phyloP scores from a whole-genome alignment of 805 yeast species.

The Saccharomyces eubayanus region DNA sequence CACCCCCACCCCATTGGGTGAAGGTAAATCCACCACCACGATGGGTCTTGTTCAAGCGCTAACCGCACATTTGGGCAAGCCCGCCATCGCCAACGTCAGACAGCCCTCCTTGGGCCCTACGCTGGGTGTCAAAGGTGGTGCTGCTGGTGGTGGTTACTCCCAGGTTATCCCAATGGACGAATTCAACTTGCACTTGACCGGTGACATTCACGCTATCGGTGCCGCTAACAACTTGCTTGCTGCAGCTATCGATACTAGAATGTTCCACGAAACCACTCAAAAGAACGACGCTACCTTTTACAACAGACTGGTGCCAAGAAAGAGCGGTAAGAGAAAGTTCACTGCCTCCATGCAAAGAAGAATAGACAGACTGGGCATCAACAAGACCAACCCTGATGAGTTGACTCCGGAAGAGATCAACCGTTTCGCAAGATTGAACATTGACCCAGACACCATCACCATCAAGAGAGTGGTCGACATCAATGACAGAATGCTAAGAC shows the following conservation, averaged over 20 bases:
- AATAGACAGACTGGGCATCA: constrained; percentile 58
- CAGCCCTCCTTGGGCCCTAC: constrained; percentile 89
- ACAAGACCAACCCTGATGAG: constrained; percentile 62
- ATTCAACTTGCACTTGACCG: constrained; percentile 78
- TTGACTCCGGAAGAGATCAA: constrained; percentile 61
- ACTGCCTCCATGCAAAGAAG: constrained; percentile 61
- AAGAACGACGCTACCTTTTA: constrained; percentile 55
- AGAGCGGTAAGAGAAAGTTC: constrained; percentile 62
- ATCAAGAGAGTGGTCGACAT: constrained; percentile 82
- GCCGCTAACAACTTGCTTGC: constrained; percentile 75
- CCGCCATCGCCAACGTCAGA: constrained; percentile 73
- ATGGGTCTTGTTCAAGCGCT: constrained; percentile 76
- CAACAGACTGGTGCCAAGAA: constrained; percentile 66
- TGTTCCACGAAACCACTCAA: constrained; percentile 76
- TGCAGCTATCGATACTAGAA: constrained; percentile 80
- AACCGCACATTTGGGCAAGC: constrained; percentile 63
- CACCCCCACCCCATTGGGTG: constrained; percentile 81
- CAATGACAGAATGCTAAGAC: constrained; percentile 73
- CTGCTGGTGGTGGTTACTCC: constrained; percentile 85
- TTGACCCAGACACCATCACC: constrained; percentile 72
- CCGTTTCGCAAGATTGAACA: constrained; percentile 59
- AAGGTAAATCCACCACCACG: constrained; percentile 79
- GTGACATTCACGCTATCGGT: constrained; percentile 79
- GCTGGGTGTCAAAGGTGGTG: constrained; percentile 83
- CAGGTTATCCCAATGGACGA: constrained; percentile 88